Percentiles rank a stretch among this genome's conserved stretches.
Evolutionary conservation across 805 yeast genomes (phyloP).

Genomic region (Millerozyma acaciae): DNA sequence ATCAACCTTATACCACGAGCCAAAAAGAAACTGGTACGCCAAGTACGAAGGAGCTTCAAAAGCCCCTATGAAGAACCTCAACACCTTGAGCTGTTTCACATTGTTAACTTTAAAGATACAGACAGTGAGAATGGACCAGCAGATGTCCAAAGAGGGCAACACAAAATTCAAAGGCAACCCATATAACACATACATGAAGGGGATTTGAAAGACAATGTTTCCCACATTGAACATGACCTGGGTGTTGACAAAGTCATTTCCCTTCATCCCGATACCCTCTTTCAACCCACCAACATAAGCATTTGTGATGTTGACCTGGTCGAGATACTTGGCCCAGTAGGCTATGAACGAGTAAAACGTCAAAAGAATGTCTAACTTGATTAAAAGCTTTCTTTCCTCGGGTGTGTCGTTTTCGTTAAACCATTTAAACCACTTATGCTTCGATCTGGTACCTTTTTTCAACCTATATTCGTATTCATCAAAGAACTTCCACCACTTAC

Average conservation of each 20-base stretch:
- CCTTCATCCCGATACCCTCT: conserved; percentile 49
- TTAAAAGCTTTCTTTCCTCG: conserved; percentile 19
- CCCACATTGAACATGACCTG: conserved; percentile 56
- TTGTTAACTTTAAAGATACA: conserved; percentile 45
- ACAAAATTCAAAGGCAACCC: conserved; percentile 49
- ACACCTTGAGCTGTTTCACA: conserved; percentile 47
- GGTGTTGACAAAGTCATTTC: conserved; percentile 54
- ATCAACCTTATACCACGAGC: conserved; percentile 33
- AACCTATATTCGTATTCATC: conserved; percentile 55
- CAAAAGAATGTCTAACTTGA: conserved; percentile 20
- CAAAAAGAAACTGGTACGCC: conserved; percentile 38
- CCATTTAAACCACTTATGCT: conserved; percentile 40
- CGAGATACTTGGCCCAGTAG: conserved; percentile 63
- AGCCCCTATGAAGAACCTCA: conserved; percentile 59
- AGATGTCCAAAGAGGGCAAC: conserved; percentile 50
- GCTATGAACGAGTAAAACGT: conserved; percentile 27
- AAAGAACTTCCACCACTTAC: conserved; percentile 24
- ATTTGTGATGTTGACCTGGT: conserved; percentile 51
- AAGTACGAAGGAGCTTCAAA: conserved; percentile 54
- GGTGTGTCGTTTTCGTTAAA: conserved; percentile 39
- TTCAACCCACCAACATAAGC: conserved; percentile 63
- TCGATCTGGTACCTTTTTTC: conserved; percentile 19
- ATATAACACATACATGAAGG: conserved; percentile 52
- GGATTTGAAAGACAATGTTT: conserved; percentile 53
- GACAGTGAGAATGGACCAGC: conserved; percentile 63